These are phyloP conservation scores for Linnemannia exigua DNA, from an alignment of 192 early-diverging fungal species.

Conservation along the genomic window DNA sequence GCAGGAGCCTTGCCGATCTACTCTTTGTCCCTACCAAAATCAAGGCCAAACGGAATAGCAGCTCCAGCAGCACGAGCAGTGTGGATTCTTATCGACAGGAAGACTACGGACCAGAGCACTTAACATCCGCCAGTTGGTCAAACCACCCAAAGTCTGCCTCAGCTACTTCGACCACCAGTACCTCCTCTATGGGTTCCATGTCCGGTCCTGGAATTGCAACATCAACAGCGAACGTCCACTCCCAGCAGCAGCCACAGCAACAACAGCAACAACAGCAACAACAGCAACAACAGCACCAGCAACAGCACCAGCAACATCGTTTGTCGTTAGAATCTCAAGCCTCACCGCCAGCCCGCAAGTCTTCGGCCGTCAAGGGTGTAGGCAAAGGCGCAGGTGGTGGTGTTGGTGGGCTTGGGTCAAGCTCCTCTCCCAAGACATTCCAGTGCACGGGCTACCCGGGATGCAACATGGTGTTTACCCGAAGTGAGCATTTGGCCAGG, in stretches of 20 bases:
- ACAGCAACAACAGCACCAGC: neutral
- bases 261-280: neutral
- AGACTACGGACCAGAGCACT: neutral
- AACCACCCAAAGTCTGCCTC: slow-evolving; percentile 26
- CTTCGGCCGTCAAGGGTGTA: slow-evolving; percentile 12
- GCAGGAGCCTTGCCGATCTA: slow-evolving; percentile 41
- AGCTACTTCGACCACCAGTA: slow-evolving; percentile 4
- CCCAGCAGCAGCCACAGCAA: no score
- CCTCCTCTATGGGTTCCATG: neutral
- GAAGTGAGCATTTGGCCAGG: slow-evolving; percentile 54
- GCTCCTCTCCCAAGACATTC: slow-evolving; percentile 48
- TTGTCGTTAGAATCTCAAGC: slow-evolving; percentile 15
- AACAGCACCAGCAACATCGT: neutral
- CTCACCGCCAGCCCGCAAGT: slow-evolving; percentile 16
- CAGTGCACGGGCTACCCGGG: slow-evolving; percentile 57
- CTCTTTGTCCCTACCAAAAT: slow-evolving; percentile 43
- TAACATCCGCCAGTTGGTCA: neutral
- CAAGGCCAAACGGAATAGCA: slow-evolving; percentile 35
- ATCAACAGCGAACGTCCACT: neutral
- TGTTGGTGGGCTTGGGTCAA: slow-evolving; percentile 13
- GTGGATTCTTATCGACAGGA: slow-evolving; percentile 41
- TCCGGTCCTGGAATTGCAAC: neutral
- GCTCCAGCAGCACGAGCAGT: slow-evolving; percentile 30
- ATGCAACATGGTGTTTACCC: slow-evolving; percentile 56
- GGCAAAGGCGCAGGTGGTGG: slow-evolving; percentile 9